phyloP scores from a whole-genome alignment of 73 alveolate species.

The Paramecium primaurelia region DNA sequence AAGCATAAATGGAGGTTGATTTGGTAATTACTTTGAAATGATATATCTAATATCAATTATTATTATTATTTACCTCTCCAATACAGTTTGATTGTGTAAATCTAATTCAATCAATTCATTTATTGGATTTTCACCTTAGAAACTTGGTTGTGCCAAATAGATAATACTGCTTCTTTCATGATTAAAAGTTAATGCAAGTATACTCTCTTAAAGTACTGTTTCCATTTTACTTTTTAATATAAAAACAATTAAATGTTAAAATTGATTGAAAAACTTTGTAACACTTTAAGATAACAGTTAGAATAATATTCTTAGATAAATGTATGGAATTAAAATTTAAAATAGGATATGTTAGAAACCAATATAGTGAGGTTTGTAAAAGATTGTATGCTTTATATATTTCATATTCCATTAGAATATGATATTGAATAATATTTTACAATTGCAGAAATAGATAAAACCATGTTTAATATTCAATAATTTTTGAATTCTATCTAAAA shows the following conservation, averaged over 20 bases:
- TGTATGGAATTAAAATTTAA: neutral
- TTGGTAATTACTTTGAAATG: neutral
- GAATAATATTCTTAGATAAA: neutral
- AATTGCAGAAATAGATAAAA: neutral
- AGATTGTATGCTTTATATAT: neutral
- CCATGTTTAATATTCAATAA: neutral
- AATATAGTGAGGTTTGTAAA: neutral
- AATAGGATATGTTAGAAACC: neutral
- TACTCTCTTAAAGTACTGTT: slow-evolving; percentile 16
- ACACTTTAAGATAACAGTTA: neutral
- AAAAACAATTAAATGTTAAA: neutral
- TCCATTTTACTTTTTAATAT: neutral
- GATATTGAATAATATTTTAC: neutral
- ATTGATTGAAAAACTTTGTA: neutral
- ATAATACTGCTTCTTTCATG: neutral
- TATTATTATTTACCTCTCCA: neutral
- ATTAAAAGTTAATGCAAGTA: slow-evolving; percentile 3
- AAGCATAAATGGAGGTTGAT: slow-evolving; percentile 9
- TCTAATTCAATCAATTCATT: slow-evolving; percentile 24
- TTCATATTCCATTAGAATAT: neutral
- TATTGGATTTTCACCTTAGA: slow-evolving; percentile 7
- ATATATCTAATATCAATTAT: neutral
- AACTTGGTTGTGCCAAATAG: neutral
- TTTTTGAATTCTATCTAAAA: neutral
- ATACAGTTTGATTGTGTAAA: slow-evolving; percentile 31